Evolutionary conservation across 352 stramenopile genomes (phyloP), one percentile per base, ranked within the genome.

Genomic region (Pythium rhizo-oryzae): DNA sequence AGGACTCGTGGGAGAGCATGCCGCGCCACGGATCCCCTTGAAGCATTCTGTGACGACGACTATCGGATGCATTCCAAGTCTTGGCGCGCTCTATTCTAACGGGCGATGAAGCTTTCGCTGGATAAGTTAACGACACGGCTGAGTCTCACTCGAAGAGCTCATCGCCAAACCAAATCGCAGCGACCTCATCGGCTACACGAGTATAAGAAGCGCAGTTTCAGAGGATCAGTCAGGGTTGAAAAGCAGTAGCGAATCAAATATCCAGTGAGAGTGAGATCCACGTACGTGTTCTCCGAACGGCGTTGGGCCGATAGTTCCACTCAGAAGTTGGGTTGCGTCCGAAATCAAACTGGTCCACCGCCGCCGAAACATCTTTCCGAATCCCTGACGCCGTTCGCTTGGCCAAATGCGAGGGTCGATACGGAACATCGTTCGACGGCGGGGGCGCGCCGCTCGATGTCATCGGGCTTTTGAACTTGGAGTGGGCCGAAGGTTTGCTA

Each of bases 1-100:
- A 85, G 23, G 84, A 94, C 62, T 94, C 86, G 65, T 90, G 78
- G 77, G 84, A 91, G 43, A 80, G 70, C 23, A 67, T 87, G 49
- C 61, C 64, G 13, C 50, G 59, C n/a, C 62, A 70, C 16, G 68
- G 18, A 12, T 59, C 70, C 0, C 62, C 68, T 7, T 67, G 59
- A 73, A 56, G 52, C 35, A 41, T 41, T 41, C 35, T 15, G 13
- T 33, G 28, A 33, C 6, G 28, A n/a, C n/a, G n/a, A n/a, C n/a
- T n/a, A n/a, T n/a, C n/a, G 28, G 28, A 33, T 6, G 28, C 6
- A 33, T 33, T n/a, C 28, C 35, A 57, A 35, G 24, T 50, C 18
- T 21, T 39, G 37, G 11, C 2, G 11, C 23, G n/a, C 49, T 54
- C 46, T 52, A 52, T 9, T 52, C 18, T n/a, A n/a, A 23, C 24